Percentiles rank a stretch among this genome's conserved stretches.
These are phyloP conservation scores for Pneumocystis carinii DNA, from an alignment of 1,139 yeast genomes.

Conservation along the genomic window DNA sequence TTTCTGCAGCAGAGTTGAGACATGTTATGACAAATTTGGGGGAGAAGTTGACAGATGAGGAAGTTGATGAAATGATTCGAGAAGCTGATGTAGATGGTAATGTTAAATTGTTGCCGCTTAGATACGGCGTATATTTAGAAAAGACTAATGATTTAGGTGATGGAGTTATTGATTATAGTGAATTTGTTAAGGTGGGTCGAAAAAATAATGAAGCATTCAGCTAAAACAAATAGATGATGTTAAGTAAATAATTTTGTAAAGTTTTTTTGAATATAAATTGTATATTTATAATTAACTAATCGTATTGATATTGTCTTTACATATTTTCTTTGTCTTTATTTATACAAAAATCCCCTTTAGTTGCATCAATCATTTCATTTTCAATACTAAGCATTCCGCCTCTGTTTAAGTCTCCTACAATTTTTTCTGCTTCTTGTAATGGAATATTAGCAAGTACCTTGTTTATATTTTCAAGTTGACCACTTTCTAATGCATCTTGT, in stretches of 20 bases:
- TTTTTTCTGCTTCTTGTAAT: conserved; percentile 64
- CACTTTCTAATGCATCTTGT: conserved; percentile 62
- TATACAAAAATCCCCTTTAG: conserved; percentile 30
- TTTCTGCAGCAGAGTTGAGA: conserved; percentile 88
- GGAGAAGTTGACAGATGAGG: conserved; percentile 87
- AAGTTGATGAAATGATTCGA: conserved; percentile 89
- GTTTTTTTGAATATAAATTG: background rate
- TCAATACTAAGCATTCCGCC: conserved; percentile 75
- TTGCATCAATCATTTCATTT: conserved; percentile 60
- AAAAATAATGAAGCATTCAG: background rate
- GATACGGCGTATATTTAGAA: background rate
- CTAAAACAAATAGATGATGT: background rate
- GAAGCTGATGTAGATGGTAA: conserved; percentile 49
- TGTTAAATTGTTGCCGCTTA: background rate
- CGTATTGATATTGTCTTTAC: background rate
- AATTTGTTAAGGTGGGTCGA: conserved; percentile 47
- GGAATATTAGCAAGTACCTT: conserved; percentile 64
- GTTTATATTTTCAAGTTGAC: conserved; percentile 64
- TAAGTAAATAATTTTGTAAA: background rate
- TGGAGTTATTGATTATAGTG: conserved; percentile 91
- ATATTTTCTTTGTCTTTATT: background rate
- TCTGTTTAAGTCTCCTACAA: conserved; percentile 59
- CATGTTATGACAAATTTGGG: conserved; percentile 95
- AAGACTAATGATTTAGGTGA: conserved; percentile 26
- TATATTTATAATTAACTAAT: background rate